Conservation (phyloP, 768 basidiomycete genomes). For the Pleurotus citrinopileatus region DNA sequence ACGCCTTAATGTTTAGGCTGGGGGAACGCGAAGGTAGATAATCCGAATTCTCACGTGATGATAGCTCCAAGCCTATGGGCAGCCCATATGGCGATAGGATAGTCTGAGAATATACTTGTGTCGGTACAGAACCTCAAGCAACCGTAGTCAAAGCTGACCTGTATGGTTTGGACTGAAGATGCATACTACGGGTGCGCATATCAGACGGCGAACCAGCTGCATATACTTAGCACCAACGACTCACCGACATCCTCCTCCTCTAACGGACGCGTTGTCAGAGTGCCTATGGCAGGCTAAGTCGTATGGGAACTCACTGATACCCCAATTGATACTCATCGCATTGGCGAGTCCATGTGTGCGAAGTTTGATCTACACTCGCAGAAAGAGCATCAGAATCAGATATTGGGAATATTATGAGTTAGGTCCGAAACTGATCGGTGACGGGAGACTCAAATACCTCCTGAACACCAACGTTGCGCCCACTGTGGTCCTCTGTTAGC, state of each 20-base stretch:
- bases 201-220: not conserved
- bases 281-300: not conserved
- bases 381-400: too few relatives aligned
- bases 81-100: constrained; percentile 56
- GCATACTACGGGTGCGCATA: constrained; percentile 42
- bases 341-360: constrained; percentile 55
- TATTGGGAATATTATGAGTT: constrained; percentile 45
- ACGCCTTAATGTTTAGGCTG: not conserved
- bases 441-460: constrained; percentile 34
- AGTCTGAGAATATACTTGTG: constrained; percentile 38
- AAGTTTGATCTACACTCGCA: constrained; percentile 42
- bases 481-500: constrained; percentile 58
- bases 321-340: constrained; percentile 44
- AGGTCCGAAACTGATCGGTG: not conserved
- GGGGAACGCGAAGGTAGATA: constrained; percentile 6
- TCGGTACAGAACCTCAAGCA: too few relatives aligned
- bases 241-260: constrained; percentile 52
- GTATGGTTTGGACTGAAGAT: constrained; percentile 64
- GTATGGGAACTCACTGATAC: constrained; percentile 35
- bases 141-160: too few relatives aligned
- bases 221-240: too few relatives aligned
- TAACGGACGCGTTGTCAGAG: constrained; percentile 19
- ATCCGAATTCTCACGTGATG: constrained; percentile 42
- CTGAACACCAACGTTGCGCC: constrained; percentile 36
- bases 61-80: constrained; percentile 55